Percentiles rank a stretch among this genome's conserved stretches.
Conservation (phyloP, 768 basidiomycete species). For the Tylopilus rubrobrunneus region DNA sequence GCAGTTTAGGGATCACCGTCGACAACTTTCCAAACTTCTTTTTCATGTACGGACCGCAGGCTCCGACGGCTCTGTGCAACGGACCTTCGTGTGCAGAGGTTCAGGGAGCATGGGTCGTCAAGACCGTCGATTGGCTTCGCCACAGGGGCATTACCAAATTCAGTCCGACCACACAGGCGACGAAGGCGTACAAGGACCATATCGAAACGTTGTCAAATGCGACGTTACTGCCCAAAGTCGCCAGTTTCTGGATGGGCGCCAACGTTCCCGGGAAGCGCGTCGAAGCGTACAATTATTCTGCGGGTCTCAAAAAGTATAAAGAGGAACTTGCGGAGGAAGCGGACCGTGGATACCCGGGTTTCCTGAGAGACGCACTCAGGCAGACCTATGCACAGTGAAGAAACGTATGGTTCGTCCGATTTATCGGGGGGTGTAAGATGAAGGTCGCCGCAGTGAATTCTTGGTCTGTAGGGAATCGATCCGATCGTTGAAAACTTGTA, state of each 20-base stretch:
- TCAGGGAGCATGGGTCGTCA: neutral
- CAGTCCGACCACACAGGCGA: neutral
- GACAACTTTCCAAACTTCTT: neutral
- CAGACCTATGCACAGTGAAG: neutral
- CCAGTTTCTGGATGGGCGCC: neutral
- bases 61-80: neutral
- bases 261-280: neutral
- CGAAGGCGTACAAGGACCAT: neutral
- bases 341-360: conserved; percentile 5
- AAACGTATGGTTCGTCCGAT: neutral
- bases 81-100: neutral
- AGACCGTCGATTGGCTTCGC: neutral
- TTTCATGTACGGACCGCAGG: neutral
- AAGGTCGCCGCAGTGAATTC: neutral
- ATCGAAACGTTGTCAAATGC: neutral
- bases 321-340: conserved; percentile 8
- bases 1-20: neutral
- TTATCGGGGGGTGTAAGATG: neutral
- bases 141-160: neutral
- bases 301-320: conserved; percentile 8
- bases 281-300: too few relatives aligned
- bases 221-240: neutral
- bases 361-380: conserved; percentile 4
- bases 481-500: neutral
- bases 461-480: neutral